Evolutionary conservation across 2,329 filamentous ascomycete genomes (phyloP), one percentile per base, ranked within the genome.

Genomic region (Cryphonectria carpinicola): DNA sequence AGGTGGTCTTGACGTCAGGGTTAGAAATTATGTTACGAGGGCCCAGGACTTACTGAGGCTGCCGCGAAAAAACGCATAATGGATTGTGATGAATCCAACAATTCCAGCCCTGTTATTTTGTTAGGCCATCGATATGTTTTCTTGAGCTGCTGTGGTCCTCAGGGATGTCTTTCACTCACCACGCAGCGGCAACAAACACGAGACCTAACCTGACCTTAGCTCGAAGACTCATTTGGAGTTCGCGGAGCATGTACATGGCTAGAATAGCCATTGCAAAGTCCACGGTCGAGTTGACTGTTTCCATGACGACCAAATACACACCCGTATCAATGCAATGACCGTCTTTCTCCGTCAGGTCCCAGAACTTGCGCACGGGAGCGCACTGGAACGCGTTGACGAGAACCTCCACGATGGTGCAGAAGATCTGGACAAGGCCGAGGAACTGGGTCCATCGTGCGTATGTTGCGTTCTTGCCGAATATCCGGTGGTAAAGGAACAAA

Each of bases 251-350:
- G 22, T 54, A n/a, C 46, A 66, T 56, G 4, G 49, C 64, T 2
- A 66, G 46, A 3, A 39, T 13, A 6, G 37, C 64, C 64, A 66
- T 66, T 3, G 64, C 64, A 32, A 66, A 66, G 49, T 66, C 64
- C 13, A 66, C 32, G 4, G 52, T 25, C 22, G 64, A 66, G 49
- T 66, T 66, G 4, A 39, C 28, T 5, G 49, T 17, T 39, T 66
- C 64, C 17, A 32, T 39, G 3, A 35, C 49, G 4, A 49, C 41
- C 1, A 66, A 11, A 2, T 54, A 37, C 6, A 13, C 17, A 28
- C 64, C 64, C 1, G 37, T 54, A 5, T 66, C 41, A 11, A 25
- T 66, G 19, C 64, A 66, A 4, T 22, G 11, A 1, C 64, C 64
- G 13, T 35, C 19, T 32, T 32, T 19, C 43, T 37, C 49, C 19